Percentiles rank a stretch among this genome's conserved stretches.
Conservation (phyloP, 23 red algal species). For the Chondrus crispus region DNA sequence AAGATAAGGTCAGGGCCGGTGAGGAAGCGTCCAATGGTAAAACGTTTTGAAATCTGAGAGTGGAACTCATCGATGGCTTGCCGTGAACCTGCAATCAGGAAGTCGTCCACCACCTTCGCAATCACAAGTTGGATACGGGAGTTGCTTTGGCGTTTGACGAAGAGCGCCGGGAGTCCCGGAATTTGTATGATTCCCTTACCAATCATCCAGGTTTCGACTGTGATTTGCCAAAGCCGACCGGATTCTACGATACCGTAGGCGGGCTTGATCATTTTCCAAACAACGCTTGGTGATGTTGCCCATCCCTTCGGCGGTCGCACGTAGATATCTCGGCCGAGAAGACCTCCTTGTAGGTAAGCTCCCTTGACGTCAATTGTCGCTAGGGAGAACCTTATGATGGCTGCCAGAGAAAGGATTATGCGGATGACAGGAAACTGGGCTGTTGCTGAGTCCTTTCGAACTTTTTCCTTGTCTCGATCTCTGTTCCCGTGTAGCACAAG, state of each 20-base stretch:
- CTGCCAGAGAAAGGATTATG: neutral
- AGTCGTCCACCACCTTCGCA: constrained; percentile 31
- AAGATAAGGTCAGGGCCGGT: neutral
- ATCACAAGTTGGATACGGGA: neutral
- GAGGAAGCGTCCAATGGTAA: neutral
- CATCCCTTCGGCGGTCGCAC: neutral
- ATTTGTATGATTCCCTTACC: neutral
- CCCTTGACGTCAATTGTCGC: constrained; percentile 36
- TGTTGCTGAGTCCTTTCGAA: constrained; percentile 18
- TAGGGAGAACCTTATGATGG: neutral
- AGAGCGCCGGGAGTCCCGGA: constrained; percentile 11
- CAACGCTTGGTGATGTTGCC: neutral
- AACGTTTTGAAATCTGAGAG: neutral
- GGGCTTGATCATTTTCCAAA: constrained; percentile 32
- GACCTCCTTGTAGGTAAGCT: neutral
- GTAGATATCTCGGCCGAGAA: neutral
- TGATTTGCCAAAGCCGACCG: constrained; percentile 23
- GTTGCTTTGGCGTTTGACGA: neutral
- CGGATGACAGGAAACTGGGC: constrained; percentile 19
- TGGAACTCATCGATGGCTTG: neutral
- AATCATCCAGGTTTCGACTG: constrained; percentile 9
- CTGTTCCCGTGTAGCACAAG: neutral
- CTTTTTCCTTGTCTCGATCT: neutral
- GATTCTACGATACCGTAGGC: constrained; percentile 40
- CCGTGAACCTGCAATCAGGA: neutral